Evolutionary conservation across 108 stramenopile species (phyloP).

Genomic region (Nitzschia sp.): DNA sequence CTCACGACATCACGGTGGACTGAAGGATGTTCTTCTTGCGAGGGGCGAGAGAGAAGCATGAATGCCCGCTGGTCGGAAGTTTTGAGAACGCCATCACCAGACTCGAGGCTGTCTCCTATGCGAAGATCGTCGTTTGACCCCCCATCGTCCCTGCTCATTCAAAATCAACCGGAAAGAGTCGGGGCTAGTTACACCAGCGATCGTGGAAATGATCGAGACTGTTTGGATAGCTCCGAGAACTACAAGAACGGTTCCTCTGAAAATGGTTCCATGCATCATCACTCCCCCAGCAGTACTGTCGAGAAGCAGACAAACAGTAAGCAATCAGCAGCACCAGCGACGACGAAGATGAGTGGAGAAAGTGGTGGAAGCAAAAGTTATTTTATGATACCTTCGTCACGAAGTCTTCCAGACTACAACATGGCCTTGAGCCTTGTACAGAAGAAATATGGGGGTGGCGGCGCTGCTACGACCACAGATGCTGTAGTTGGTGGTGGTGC

Average conservation of each 20-base stretch:
- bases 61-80: not conserved
- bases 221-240: not conserved
- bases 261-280: not conserved
- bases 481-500: no score
- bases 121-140: no score
- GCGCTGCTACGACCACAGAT: not conserved
- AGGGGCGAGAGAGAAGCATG: not conserved
- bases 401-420: not conserved
- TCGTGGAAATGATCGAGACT: no score
- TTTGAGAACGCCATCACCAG: not conserved
- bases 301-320: not conserved
- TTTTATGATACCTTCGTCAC: no score
- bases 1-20: not conserved
- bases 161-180: no score
- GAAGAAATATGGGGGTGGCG: not conserved
- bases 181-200: no score
- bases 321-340: no score
- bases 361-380: no score
- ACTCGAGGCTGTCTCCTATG: not conserved
- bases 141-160: no score
- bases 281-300: no score
- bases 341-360: no score
- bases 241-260: not conserved
- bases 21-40: not conserved
- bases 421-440: not conserved